A percentile compares a stretch with the other conserved stretches of the same genome.
Conservation (phyloP, 164 flowering plant species). For the Stephania cephalantha region DNA sequence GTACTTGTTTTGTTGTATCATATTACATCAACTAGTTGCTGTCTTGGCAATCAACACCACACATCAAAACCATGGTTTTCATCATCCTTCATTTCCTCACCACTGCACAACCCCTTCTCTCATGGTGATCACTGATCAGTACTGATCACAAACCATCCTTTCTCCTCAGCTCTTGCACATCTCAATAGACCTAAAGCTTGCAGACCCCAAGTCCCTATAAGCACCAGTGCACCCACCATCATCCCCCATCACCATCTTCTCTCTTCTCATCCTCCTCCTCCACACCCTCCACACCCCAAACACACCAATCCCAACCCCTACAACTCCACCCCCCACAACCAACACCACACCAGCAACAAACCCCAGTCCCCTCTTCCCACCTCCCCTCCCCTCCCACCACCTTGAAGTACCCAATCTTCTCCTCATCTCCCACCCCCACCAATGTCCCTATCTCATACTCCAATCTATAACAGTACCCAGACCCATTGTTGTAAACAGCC, state of each 20-base stretch:
- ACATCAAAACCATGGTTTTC: no score
- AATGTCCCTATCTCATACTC: conserved; percentile 65
- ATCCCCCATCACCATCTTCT: conserved; percentile 31
- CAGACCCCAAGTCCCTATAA: conserved; percentile 54
- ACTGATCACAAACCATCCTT: no score
- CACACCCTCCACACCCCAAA: conserved; percentile 25
- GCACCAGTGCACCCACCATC: conserved; percentile 51
- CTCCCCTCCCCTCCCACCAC: conserved; percentile 22
- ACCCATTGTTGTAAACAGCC: conserved; percentile 56
- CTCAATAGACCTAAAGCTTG: conserved; percentile 54
- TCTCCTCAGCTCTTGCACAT: conserved; percentile 16
- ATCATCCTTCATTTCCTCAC: no score
- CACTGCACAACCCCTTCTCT: no score
- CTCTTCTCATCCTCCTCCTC: conserved; percentile 34
- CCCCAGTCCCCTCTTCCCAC: conserved; percentile 19
- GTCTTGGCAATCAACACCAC: no score
- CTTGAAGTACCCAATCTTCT: conserved; percentile 64
- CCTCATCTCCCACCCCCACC: conserved; percentile 47
- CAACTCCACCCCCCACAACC: conserved; percentile 23
- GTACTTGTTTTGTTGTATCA: no score
- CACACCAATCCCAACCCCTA: conserved; percentile 27
- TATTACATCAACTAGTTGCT: no score
- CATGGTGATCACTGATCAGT: no score
- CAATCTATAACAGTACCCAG: conserved; percentile 71
- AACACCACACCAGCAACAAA: conserved; percentile 33